phyloP scores from a whole-genome alignment of 2,329 filamentous ascomycete species.

The Cladorrhinum sp. region DNA sequence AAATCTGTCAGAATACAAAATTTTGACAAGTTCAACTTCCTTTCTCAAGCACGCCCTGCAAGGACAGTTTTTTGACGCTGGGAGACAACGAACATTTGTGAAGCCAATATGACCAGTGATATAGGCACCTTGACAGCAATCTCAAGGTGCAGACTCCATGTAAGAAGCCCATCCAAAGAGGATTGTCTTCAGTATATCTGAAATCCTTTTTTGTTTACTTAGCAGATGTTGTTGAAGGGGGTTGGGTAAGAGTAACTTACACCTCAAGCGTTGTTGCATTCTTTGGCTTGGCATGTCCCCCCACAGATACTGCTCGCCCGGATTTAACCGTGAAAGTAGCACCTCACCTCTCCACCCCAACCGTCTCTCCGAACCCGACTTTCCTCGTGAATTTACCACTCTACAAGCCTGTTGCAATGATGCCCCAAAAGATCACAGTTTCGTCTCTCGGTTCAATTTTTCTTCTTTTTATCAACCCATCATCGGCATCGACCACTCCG shows the following conservation, averaged over 20 bases:
- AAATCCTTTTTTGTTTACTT: background rate
- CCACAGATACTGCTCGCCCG: too few relatives aligned
- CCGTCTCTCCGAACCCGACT: background rate
- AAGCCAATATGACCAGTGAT: too few relatives aligned
- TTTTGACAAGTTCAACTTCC: too few relatives aligned
- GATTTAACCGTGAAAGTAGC: background rate
- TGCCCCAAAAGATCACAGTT: background rate
- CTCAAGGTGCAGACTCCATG: too few relatives aligned
- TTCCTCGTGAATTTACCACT: background rate
- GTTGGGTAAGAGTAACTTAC: background rate
- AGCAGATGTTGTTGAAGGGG: background rate
- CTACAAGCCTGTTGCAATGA: background rate
- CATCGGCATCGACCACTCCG: background rate
- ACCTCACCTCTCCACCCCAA: background rate
- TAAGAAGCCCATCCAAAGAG: too few relatives aligned
- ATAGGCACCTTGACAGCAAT: too few relatives aligned
- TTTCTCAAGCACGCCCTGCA: too few relatives aligned
- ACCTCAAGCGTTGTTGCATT: background rate
- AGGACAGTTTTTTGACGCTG: too few relatives aligned
- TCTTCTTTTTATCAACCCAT: background rate
- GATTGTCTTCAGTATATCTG: too few relatives aligned
- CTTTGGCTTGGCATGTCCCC: background rate
- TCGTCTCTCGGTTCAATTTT: background rate
- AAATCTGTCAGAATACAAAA: too few relatives aligned
- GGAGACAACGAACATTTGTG: too few relatives aligned